Evolutionary conservation across 140 eudicot species (phyloP).

Genomic region (Senecio squalidus): DNA sequence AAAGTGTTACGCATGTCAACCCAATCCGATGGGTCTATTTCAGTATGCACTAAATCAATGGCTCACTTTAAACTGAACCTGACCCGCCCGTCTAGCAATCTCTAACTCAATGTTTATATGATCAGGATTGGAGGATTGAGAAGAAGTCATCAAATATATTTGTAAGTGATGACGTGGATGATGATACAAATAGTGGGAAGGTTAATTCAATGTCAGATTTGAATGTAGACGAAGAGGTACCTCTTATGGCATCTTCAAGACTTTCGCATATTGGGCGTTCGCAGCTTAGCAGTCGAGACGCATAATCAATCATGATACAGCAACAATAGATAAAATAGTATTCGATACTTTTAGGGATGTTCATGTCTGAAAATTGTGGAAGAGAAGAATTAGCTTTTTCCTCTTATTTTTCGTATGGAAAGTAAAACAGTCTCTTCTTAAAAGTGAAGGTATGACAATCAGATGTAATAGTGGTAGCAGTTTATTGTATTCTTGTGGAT

Average conservation of each 20-base stretch:
- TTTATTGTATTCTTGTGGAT: constrained; percentile 3
- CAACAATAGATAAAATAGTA: constrained; percentile 17
- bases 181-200: constrained; percentile 22
- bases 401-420: constrained; percentile 6
- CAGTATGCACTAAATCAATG: no score
- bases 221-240: constrained; percentile 60
- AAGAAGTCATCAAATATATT: constrained; percentile 57
- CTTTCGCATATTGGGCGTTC: constrained; percentile 63
- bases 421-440: neutral
- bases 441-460: neutral
- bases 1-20: no score
- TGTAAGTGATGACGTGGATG: constrained; percentile 24
- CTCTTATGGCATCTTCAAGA: constrained; percentile 62
- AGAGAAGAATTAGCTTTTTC: neutral
- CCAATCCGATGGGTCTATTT: no score
- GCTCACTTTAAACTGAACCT: no score
- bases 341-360: constrained; percentile 21
- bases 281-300: constrained; percentile 44
- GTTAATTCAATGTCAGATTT: constrained; percentile 34
- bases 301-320: constrained; percentile 30
- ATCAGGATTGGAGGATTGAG: constrained; percentile 63
- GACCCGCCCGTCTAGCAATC: no score
- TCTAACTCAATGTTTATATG: neutral
- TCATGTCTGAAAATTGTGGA: constrained; percentile 20
- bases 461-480: neutral